A percentile compares a stretch with the other conserved stretches of the same genome.
Evolutionary conservation across 305 asterid genomes (phyloP).

Genomic region (Plantago lanceolata): DNA sequence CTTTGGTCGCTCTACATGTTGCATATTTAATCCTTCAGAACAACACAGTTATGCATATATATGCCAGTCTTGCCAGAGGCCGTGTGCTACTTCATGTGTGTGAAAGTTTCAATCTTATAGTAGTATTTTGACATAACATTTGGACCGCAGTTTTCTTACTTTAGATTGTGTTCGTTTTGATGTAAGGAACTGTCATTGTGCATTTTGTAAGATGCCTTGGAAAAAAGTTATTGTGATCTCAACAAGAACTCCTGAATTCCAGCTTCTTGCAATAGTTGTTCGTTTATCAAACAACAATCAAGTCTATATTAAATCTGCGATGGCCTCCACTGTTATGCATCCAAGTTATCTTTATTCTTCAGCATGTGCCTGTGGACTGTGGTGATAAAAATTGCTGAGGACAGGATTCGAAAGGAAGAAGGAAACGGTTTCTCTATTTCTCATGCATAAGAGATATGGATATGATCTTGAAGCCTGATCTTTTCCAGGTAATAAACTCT

Average conservation of each 20-base stretch:
- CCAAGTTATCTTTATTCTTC: neutral
- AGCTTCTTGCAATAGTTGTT: no score
- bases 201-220: neutral
- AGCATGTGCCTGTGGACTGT: neutral
- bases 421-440: neutral
- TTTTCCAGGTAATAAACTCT: neutral
- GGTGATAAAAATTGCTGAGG: neutral
- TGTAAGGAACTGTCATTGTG: neutral
- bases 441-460: neutral
- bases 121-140: neutral
- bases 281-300: no score
- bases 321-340: neutral
- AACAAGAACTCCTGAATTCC: no score
- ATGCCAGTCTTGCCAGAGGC: constrained; percentile 1
- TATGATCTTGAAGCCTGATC: neutral
- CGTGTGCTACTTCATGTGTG: neutral
- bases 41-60: neutral
- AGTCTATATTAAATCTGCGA: no score
- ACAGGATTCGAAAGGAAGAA: neutral
- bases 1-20: neutral
- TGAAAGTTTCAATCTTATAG: neutral
- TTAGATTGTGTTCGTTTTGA: neutral
- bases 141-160: neutral
- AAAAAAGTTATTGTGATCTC: no score
- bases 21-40: neutral